Conservation (phyloP, 331 rosid genomes). For the Cucumis variabilis region DNA sequence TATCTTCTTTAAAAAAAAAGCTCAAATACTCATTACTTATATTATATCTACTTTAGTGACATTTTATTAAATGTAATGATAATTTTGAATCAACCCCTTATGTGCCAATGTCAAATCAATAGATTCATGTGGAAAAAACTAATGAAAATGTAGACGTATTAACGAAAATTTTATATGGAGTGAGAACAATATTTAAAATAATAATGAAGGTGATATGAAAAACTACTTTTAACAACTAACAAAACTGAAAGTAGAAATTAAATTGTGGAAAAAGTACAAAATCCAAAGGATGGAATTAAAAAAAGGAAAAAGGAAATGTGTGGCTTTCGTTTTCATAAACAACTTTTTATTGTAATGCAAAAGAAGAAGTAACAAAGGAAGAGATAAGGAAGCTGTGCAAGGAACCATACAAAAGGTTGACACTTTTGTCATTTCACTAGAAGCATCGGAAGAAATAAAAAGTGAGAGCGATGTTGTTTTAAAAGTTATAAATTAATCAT, state of each 20-base stretch:
- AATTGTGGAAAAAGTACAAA: neutral
- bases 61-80: too few species aligned
- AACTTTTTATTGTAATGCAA: conserved; percentile 17
- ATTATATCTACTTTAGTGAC: neutral
- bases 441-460: neutral
- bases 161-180: too few species aligned
- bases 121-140: neutral
- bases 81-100: too few species aligned
- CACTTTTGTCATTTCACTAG: neutral
- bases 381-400: neutral
- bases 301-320: neutral
- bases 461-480: neutral
- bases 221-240: neutral
- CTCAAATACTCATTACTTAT: too few species aligned
- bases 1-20: neutral
- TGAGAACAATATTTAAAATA: too few species aligned
- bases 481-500: too few species aligned
- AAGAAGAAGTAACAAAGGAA: conserved; percentile 3
- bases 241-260: neutral
- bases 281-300: neutral
- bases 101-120: too few species aligned
- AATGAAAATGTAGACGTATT: too few species aligned
- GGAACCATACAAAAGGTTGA: neutral
- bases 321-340: neutral
- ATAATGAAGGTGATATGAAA: neutral